Conservation (phyloP, 768 basidiomycete genomes). For the Leccinum imitatum region DNA sequence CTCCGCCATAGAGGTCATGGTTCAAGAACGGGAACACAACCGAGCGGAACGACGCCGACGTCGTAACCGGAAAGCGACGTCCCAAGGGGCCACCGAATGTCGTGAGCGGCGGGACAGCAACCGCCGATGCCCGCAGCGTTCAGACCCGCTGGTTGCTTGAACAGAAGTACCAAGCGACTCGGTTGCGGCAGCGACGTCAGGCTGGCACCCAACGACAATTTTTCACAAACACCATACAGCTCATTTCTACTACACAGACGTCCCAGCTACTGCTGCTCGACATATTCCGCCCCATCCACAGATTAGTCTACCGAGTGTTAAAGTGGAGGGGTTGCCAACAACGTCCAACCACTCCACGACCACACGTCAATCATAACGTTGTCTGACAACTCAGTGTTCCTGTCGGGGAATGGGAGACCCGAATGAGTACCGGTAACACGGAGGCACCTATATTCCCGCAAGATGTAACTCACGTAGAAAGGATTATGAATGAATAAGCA, state of each 20-base stretch:
- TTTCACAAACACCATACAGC: conserved; percentile 18
- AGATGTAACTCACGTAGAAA: conserved; percentile 11
- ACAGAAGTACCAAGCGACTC: conserved; percentile 20
- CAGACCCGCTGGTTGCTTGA: conserved; percentile 17
- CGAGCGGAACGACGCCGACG: conserved; percentile 19
- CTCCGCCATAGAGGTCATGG: conserved; percentile 71
- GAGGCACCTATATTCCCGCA: not conserved
- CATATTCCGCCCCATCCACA: not conserved
- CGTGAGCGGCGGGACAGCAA: conserved; percentile 21
- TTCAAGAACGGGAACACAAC: conserved; percentile 28
- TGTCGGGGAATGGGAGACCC: not conserved
- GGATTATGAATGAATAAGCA: conserved; percentile 10
- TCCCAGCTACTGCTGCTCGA: conserved; percentile 19
- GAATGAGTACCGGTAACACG: not conserved
- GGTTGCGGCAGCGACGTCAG: conserved; percentile 18
- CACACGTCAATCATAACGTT: conserved; percentile 13
- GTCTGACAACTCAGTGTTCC: not conserved
- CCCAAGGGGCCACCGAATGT: conserved; percentile 21
- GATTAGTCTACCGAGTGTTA: not conserved
- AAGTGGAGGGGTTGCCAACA: not conserved
- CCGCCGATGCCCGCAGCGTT: conserved; percentile 19
- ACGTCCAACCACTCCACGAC: not conserved
- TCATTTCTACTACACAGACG: conserved; percentile 5
- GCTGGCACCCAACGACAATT: conserved; percentile 23
- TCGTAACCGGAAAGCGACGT: conserved; percentile 19